These are phyloP conservation scores for Zoysia matrella DNA, from an alignment of 202 grass and related monocot species.

Conservation along the genomic window DNA sequence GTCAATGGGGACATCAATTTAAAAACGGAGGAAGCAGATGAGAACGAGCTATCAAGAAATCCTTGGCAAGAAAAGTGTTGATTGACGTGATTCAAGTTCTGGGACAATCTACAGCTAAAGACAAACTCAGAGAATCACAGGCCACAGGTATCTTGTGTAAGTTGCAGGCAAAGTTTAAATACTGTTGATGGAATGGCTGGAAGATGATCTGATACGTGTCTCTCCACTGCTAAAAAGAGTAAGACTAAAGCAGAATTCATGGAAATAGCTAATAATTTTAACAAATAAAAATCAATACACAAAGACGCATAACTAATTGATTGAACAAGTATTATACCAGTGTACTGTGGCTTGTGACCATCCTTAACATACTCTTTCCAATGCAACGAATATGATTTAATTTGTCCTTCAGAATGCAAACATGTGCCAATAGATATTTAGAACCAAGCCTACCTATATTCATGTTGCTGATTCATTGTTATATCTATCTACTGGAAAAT, in stretches of 20 bases:
- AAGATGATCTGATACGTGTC: background rate
- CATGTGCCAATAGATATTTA: background rate
- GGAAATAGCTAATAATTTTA: background rate
- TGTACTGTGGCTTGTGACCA: too few relatives aligned
- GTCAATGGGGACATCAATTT: too few relatives aligned
- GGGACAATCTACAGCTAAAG: constrained; percentile 14
- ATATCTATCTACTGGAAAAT: background rate
- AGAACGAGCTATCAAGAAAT: constrained; percentile 26
- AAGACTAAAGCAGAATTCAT: background rate
- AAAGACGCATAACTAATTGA: too few relatives aligned
- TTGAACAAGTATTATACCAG: too few relatives aligned
- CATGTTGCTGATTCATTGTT: background rate
- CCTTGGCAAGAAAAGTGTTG: background rate
- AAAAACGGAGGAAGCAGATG: background rate
- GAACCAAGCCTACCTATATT: constrained; percentile 13
- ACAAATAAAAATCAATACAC: background rate
- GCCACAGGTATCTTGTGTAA: constrained; percentile 20
- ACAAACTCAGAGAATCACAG: constrained; percentile 9
- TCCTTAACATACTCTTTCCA: too few relatives aligned
- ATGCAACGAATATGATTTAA: too few relatives aligned
- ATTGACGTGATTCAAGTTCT: constrained; percentile 27
- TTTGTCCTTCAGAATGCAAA: background rate
- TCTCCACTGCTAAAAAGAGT: background rate
- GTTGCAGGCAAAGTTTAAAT: background rate
- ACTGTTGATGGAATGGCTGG: background rate